Conservation (phyloP, 208 protist species). For the Strigomonas culicis region DNA sequence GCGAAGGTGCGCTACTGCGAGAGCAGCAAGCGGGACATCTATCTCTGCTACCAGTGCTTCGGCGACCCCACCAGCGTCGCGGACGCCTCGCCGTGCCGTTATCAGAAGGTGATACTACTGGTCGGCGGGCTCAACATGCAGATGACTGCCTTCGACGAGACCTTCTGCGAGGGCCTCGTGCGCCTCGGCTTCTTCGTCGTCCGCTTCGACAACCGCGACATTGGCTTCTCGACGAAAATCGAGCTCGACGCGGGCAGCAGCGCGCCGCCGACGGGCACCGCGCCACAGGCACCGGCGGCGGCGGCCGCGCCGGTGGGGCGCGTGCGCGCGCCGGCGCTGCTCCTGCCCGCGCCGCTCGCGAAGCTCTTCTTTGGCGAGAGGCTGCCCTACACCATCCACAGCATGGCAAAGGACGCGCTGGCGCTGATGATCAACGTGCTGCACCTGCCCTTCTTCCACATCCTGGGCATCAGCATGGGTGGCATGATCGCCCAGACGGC, state of each 20-base stretch:
- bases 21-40: slow-evolving; percentile 34
- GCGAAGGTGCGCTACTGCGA: slow-evolving; percentile 65
- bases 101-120: slow-evolving; percentile 39
- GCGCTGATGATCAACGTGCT: slow-evolving; percentile 51
- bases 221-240: slow-evolving; percentile 71
- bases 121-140: slow-evolving; percentile 83
- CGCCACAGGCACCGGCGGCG: too few species aligned
- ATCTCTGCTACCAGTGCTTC: slow-evolving; percentile 78
- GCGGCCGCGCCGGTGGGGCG: too few species aligned
- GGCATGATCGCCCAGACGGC: slow-evolving; percentile 74
- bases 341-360: slow-evolving; percentile 38
- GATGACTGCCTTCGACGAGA: slow-evolving; percentile 68
- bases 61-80: slow-evolving; percentile 30
- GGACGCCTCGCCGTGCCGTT: slow-evolving; percentile 1
- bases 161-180: slow-evolving; percentile 69
- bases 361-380: slow-evolving; percentile 48
- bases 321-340: slow-evolving; percentile 31
- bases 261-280: too few species aligned
- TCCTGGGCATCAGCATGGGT: slow-evolving; percentile 83
- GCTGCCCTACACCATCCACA: slow-evolving; percentile 65
- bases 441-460: slow-evolving; percentile 45
- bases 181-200: slow-evolving; percentile 63
- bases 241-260: slow-evolving; percentile 39
- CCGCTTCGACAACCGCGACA: slow-evolving; percentile 79
- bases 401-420: slow-evolving; percentile 65